Conservation (phyloP, 2,329 filamentous ascomycete genomes). For the Fusarium musae region DNA sequence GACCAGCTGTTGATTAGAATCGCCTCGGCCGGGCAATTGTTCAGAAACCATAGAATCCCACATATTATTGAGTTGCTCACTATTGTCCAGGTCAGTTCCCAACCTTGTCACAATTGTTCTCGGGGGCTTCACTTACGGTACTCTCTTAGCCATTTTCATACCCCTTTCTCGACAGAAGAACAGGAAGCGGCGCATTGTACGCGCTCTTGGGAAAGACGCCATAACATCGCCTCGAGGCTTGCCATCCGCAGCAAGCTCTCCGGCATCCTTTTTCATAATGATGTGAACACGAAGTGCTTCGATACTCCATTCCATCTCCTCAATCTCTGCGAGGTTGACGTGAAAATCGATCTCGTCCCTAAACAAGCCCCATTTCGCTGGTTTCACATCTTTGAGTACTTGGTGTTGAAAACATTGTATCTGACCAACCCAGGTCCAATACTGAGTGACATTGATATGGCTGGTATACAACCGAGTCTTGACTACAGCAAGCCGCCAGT, state of each 20-base stretch:
- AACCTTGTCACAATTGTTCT: not conserved
- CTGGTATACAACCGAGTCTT: conserved; percentile 61
- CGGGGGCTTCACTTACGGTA: conserved; percentile 52
- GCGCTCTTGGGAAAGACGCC: conserved; percentile 62
- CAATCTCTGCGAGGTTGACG: conserved; percentile 58
- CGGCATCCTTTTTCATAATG: conserved; percentile 48
- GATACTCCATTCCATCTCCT: conserved; percentile 57
- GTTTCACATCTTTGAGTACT: conserved; percentile 58
- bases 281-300: conserved; percentile 57
- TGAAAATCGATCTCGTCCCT: conserved; percentile 63
- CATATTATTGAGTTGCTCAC: conserved; percentile 50
- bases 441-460: conserved; percentile 62
- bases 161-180: conserved; percentile 58
- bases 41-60: conserved; percentile 53
- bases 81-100: conserved; percentile 39
- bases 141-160: conserved; percentile 53
- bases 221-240: conserved; percentile 59
- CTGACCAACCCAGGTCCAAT: conserved; percentile 63
- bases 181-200: conserved; percentile 65
- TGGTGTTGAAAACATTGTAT: conserved; percentile 62
- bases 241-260: conserved; percentile 45
- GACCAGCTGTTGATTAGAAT: conserved; percentile 41
- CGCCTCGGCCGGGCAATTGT: conserved; percentile 43
- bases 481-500: conserved; percentile 65
- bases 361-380: conserved; percentile 61